Base-by-base conservation (phyloP, 257 asterid species). In the Solanum commersonii region DNA sequence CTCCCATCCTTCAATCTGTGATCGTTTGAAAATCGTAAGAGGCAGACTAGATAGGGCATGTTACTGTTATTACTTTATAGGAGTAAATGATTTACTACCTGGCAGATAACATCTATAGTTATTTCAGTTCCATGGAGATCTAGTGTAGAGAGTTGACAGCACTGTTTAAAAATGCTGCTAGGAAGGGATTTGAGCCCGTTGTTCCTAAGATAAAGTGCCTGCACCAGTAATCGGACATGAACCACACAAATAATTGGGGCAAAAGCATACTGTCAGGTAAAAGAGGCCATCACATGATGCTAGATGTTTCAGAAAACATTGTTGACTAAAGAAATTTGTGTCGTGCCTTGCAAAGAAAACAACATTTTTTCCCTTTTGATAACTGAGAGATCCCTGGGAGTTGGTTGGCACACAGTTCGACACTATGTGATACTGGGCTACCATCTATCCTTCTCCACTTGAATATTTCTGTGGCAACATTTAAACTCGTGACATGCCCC, bases 1-100 rank as follows among this genome's bases (percentile, higher is more conserved):
- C 77, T 94, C 95, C 99, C 99, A 97, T 40, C 99, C 99, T 91
- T 94, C 98, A 90, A 91, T 90, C 98, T 96, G 95, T 63, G 81
- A 63, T 46, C 4, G 46, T 86, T 27, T 29, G 46, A 22, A 44
- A 16, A 9, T 70, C 6, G n/a, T 71, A 74, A 83, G 71, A 84
- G 63, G 72, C 76, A 42, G 15, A 27, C 5, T n/a, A 56, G 14
- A 86, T 27, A 33, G 14, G 4, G 27, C 20, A 37, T 37, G 4
- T 74, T 74, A 74, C 49, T 74, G 10, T 22, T 37, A 0, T 2
- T 20, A 73, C 10, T 22, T 37, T 20, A 73, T 5, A 73, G 22
- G 44, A 86, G 49, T 18, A 40, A 10, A 71, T 70, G 4, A 77
- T 35, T 33, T 10, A 33, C 46, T 88, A 95, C 98, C 96, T 92